Percentiles rank a stretch among this genome's conserved stretches.
phyloP scores from a whole-genome alignment of 2,329 filamentous ascomycete species.

The Aaosphaeria arxii region DNA sequence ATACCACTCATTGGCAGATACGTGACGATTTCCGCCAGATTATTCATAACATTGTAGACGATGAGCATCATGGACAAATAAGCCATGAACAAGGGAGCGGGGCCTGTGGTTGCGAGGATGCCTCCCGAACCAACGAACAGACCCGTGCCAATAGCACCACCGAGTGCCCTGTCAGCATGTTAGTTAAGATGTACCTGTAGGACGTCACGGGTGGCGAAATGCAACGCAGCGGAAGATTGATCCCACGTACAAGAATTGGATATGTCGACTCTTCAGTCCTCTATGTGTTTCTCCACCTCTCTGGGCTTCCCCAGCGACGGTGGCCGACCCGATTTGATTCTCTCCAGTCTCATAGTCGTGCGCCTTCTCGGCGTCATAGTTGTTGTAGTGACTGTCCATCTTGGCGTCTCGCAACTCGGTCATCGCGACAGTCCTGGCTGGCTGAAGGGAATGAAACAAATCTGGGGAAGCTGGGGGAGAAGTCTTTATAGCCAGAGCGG shows the following conservation, averaged over 20 bases:
- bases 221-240: not conserved
- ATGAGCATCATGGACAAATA: slow-evolving; percentile 38
- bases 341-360: slow-evolving; percentile 1
- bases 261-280: slow-evolving; percentile 36
- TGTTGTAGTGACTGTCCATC: slow-evolving; percentile 4
- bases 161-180: slow-evolving; percentile 41
- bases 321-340: slow-evolving; percentile 17
- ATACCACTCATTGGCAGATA: slow-evolving; percentile 40
- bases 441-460: not conserved
- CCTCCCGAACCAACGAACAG: slow-evolving; percentile 35
- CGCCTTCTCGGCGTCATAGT: slow-evolving; percentile 24
- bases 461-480: not conserved
- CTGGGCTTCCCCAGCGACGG: slow-evolving; percentile 25
- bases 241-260: slow-evolving; percentile 32
- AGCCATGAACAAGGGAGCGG: slow-evolving; percentile 36
- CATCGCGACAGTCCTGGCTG: not conserved
- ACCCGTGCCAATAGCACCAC: slow-evolving; percentile 52
- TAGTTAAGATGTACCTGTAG: no score
- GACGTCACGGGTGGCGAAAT: not conserved
- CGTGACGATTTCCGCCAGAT: slow-evolving; percentile 39
- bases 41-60: slow-evolving; percentile 41
- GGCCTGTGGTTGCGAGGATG: slow-evolving; percentile 30
- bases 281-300: slow-evolving; percentile 32
- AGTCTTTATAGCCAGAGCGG: not conserved
- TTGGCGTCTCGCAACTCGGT: not conserved